phyloP scores from a whole-genome alignment of 2,329 filamentous ascomycete genomes.

The Colletotrichum sp. region DNA sequence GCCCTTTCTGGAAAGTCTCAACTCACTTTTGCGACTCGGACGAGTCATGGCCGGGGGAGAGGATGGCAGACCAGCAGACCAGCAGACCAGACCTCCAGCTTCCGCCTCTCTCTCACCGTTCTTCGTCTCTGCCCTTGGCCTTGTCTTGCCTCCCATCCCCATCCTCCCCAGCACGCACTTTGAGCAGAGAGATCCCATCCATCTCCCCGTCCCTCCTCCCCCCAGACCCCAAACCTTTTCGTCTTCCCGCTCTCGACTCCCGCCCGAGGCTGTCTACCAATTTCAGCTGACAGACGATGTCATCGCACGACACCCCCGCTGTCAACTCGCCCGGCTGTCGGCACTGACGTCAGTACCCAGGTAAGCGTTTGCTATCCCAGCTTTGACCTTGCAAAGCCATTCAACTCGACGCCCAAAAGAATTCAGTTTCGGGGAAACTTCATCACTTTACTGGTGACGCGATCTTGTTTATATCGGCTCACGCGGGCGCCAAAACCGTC shows the following conservation, averaged over 20 bases:
- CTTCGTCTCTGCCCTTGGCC: neutral
- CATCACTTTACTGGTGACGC: constrained; percentile 4
- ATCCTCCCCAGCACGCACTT: neutral
- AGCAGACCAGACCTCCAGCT: neutral
- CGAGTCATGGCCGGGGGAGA: neutral
- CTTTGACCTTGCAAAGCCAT: constrained; percentile 17
- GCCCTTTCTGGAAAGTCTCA: constrained; percentile 19
- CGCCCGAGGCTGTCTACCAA: constrained; percentile 6
- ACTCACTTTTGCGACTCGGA: constrained; percentile 18
- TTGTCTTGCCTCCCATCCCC: neutral
- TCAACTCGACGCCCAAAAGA: neutral
- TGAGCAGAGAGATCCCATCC: neutral
- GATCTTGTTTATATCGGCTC: neutral
- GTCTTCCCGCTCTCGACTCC: neutral
- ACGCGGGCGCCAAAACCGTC: neutral
- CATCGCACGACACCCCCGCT: constrained; percentile 8
- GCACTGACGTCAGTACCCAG: constrained; percentile 15
- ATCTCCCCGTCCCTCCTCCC: neutral
- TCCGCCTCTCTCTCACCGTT: neutral
- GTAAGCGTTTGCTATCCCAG: neutral
- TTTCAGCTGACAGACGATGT: constrained; percentile 20
- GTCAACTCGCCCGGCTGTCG: neutral
- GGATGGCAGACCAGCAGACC: neutral
- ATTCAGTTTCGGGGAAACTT: constrained; percentile 12
- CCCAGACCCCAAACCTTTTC: neutral